Conservation (phyloP, 2,329 filamentous ascomycete species). For the Monosporascus ibericus region DNA sequence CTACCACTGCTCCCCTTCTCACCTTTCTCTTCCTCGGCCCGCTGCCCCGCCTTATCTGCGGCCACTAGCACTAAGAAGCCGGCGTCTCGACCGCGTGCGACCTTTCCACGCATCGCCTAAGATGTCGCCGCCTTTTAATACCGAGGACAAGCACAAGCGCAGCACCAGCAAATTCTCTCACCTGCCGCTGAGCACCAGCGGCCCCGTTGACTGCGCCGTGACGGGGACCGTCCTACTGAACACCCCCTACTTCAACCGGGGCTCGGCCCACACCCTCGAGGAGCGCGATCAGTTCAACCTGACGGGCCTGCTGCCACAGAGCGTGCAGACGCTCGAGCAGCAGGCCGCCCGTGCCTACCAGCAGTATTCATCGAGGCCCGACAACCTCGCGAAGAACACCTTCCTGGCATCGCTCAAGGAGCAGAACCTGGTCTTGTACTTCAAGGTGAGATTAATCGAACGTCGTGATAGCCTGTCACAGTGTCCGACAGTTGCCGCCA, state of each 20-base stretch:
- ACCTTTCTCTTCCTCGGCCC: neutral
- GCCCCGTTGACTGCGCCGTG: slow-evolving; percentile 44
- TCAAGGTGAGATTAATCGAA: slow-evolving; percentile 43
- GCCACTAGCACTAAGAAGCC: neutral
- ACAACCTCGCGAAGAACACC: slow-evolving; percentile 75
- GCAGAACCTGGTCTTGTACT: slow-evolving; percentile 81
- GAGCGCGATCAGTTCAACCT: slow-evolving; percentile 68
- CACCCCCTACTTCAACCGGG: slow-evolving; percentile 72
- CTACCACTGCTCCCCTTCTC: neutral
- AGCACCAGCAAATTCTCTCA: slow-evolving; percentile 29
- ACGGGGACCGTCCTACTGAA: slow-evolving; percentile 52
- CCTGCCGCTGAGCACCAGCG: slow-evolving; percentile 41
- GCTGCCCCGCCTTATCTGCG: neutral
- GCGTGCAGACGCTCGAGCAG: slow-evolving; percentile 68
- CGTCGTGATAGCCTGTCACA: neutral
- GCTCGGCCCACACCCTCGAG: slow-evolving; percentile 65
- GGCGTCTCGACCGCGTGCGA: slow-evolving; percentile 2
- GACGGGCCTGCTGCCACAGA: slow-evolving; percentile 64
- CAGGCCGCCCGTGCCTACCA: slow-evolving; percentile 73
- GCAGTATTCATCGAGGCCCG: slow-evolving; percentile 60
- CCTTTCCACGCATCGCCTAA: slow-evolving; percentile 12
- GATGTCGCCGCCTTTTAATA: slow-evolving; percentile 12
- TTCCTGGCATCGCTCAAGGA: slow-evolving; percentile 81
- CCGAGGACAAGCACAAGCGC: slow-evolving; percentile 21
- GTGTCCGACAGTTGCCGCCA: no score